Percentiles rank a stretch among this genome's conserved stretches.
Evolutionary conservation across 768 basidiomycete species (phyloP).

Genomic region (Termitomyces titanicus): DNA sequence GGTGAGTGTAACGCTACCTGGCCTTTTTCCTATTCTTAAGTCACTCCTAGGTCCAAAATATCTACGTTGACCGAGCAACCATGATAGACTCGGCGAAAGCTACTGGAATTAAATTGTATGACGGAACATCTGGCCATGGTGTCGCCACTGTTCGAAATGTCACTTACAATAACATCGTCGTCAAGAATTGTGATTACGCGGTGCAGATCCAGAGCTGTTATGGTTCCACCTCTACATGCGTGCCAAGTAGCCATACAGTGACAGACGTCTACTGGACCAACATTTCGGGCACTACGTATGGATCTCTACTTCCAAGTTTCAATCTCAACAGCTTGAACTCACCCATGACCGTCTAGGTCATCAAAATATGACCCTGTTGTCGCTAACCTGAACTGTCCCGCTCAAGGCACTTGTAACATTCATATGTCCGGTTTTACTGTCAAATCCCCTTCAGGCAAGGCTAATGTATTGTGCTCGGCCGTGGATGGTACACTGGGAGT

Average conservation of each 20-base stretch:
- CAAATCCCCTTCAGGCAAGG: constrained; percentile 22
- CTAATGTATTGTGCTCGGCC: constrained; percentile 22
- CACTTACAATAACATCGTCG: constrained; percentile 24
- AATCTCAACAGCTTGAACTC: neutral
- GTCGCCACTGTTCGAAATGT: constrained; percentile 28
- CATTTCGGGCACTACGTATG: constrained; percentile 27
- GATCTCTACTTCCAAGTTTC: neutral
- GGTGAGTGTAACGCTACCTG: neutral
- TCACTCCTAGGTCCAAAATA: constrained; percentile 20
- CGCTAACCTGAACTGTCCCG: constrained; percentile 26
- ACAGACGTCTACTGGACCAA: constrained; percentile 22
- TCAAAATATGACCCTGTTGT: constrained; percentile 21
- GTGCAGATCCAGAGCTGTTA: constrained; percentile 30
- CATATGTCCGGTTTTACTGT: constrained; percentile 20
- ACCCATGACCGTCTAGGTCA: constrained; percentile 12
- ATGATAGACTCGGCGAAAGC: constrained; percentile 30
- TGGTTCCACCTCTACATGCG: constrained; percentile 20
- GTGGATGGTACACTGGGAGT: constrained; percentile 23
- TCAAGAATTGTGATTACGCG: constrained; percentile 29
- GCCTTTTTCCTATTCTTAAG: neutral
- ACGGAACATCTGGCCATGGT: constrained; percentile 24
- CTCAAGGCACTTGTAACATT: constrained; percentile 22
- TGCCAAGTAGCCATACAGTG: constrained; percentile 20
- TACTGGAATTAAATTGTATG: constrained; percentile 28
- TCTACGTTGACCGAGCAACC: constrained; percentile 22